phyloP scores from a whole-genome alignment of 805 yeast species.

The Kluyveromyces aestuarii region DNA sequence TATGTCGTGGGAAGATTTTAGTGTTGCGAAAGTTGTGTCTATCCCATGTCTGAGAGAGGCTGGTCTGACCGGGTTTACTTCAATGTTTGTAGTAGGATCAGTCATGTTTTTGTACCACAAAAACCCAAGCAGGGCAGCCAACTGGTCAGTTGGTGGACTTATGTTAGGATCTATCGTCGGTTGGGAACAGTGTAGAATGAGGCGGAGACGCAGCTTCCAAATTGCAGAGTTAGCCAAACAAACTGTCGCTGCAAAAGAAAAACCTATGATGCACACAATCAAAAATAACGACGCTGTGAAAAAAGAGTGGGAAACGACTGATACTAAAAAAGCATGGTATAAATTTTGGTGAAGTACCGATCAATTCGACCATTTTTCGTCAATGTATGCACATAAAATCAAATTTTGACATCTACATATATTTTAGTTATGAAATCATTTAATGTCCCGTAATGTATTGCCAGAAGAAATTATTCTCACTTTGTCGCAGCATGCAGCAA shows the following conservation, averaged over 20 bases:
- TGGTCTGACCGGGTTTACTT: slow-evolving; percentile 62
- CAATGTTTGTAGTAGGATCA: slow-evolving; percentile 60
- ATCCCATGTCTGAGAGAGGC: slow-evolving; percentile 81
- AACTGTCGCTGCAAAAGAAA: slow-evolving; percentile 29
- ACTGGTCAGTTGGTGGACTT: slow-evolving; percentile 81
- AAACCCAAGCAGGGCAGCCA: slow-evolving; percentile 50
- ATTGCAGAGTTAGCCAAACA: slow-evolving; percentile 64
- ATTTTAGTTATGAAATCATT: neutral
- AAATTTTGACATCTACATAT: neutral
- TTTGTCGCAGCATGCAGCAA: no score
- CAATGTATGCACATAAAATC: neutral
- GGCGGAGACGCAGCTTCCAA: slow-evolving; percentile 54
- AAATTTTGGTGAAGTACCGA: slow-evolving; percentile 21
- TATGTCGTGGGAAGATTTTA: slow-evolving; percentile 43
- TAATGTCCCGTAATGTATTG: neutral
- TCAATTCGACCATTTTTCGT: no score
- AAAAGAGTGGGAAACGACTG: slow-evolving; percentile 12
- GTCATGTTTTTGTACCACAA: slow-evolving; percentile 62
- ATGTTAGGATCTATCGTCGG: slow-evolving; percentile 72
- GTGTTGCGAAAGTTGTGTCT: slow-evolving; percentile 38
- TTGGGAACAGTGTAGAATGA: slow-evolving; percentile 86
- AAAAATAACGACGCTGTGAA: slow-evolving; percentile 16
- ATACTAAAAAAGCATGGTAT: slow-evolving; percentile 19
- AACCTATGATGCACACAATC: slow-evolving; percentile 28
- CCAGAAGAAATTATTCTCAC: no score